phyloP scores from a whole-genome alignment of 306 rosid species.

The Adenanthera pavonina region DNA sequence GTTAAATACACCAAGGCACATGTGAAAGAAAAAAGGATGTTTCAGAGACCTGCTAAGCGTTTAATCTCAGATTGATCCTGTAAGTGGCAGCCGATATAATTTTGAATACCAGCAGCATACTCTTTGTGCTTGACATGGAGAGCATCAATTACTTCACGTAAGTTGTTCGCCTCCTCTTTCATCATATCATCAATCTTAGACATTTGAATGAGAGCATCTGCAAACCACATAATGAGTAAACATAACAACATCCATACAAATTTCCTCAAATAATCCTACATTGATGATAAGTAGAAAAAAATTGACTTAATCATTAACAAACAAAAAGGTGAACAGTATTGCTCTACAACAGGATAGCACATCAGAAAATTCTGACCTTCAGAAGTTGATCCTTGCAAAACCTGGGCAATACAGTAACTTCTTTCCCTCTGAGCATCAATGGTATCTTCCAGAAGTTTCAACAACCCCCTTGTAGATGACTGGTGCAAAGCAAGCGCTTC shows the following conservation, averaged over 20 bases:
- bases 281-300: neutral
- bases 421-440: conserved; percentile 58
- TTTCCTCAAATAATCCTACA: conserved; percentile 35
- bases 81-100: conserved; percentile 49
- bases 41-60: conserved; percentile 66
- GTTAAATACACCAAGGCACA: neutral
- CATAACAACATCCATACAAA: conserved; percentile 37
- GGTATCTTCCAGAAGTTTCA: conserved; percentile 62
- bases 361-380: conserved; percentile 70
- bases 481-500: conserved; percentile 75
- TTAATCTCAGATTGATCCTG: conserved; percentile 68
- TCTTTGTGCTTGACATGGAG: conserved; percentile 75
- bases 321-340: neutral
- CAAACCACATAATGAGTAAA: conserved; percentile 46
- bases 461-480: conserved; percentile 60
- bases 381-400: conserved; percentile 55
- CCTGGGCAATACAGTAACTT: conserved; percentile 53
- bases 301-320: conserved; percentile 24
- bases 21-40: neutral
- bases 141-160: conserved; percentile 59
- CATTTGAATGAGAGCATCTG: conserved; percentile 72
- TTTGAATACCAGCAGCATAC: conserved; percentile 60
- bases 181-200: conserved; percentile 84
- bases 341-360: conserved; percentile 36
- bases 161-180: conserved; percentile 70